Conservation (phyloP, 495 filamentous ascomycete genomes). For the Penicillium atrosanguineum region DNA sequence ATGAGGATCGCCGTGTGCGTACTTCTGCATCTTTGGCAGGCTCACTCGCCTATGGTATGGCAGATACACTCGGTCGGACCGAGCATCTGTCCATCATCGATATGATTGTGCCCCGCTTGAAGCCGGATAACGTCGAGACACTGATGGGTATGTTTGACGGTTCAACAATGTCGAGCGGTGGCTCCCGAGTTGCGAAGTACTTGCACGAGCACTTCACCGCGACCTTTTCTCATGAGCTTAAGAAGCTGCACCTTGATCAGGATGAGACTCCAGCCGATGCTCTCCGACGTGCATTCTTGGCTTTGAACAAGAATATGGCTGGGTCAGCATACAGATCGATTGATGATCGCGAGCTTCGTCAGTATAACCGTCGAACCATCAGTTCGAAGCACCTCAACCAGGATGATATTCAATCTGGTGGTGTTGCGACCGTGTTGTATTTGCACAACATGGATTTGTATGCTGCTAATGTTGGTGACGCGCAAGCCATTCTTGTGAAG, state of each 20-base stretch:
- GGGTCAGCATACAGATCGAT: slow-evolving; percentile 78
- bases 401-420: slow-evolving; percentile 84
- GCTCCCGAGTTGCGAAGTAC: slow-evolving; percentile 93
- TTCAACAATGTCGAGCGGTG: slow-evolving; percentile 75
- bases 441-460: slow-evolving; percentile 85
- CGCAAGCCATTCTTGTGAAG: slow-evolving; percentile 89
- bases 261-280: slow-evolving; percentile 78
- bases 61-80: slow-evolving; percentile 87
- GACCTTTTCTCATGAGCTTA: slow-evolving; percentile 80
- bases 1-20: slow-evolving; percentile 89
- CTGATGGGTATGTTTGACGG: slow-evolving; percentile 95
- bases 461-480: slow-evolving; percentile 93
- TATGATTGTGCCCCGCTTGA: slow-evolving; percentile 90
- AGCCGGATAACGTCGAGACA: slow-evolving; percentile 86
- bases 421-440: slow-evolving; percentile 89
- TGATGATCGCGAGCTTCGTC: slow-evolving; percentile 63
- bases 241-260: slow-evolving; percentile 47
- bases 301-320: slow-evolving; percentile 91
- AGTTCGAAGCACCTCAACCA: slow-evolving; percentile 71
- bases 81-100: slow-evolving; percentile 98
- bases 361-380: slow-evolving; percentile 66
- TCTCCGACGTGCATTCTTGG: slow-evolving; percentile 78
- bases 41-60: slow-evolving; percentile 91
- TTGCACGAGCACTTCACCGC: slow-evolving; percentile 90
- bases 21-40: slow-evolving; percentile 93